Evolutionary conservation across 2,329 filamentous ascomycete genomes (phyloP).

Genomic region (Fusarium heterosporum): DNA sequence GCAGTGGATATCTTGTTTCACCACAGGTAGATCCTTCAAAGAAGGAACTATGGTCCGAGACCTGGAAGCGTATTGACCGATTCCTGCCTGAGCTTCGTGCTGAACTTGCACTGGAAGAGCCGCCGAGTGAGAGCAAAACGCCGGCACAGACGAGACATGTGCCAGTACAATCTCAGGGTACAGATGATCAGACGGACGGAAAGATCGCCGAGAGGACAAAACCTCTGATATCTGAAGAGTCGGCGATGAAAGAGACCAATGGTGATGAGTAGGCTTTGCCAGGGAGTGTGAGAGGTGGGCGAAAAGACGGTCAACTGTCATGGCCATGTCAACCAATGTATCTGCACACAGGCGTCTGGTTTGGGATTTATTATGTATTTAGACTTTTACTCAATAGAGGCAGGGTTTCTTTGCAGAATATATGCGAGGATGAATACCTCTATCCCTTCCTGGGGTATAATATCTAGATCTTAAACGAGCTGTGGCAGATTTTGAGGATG

Average conservation of each 20-base stretch:
- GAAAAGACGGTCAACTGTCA: neutral
- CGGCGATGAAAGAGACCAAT: conserved; percentile 7
- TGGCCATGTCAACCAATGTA: neutral
- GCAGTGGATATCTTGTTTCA: conserved; percentile 83
- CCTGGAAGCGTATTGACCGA: conserved; percentile 73
- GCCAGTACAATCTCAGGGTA: conserved; percentile 6
- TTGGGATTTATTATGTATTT: conserved; percentile 14
- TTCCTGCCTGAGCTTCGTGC: conserved; percentile 71
- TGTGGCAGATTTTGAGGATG: neutral
- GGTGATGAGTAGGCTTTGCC: conserved; percentile 6
- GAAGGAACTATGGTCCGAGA: conserved; percentile 70
- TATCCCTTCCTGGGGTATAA: neutral
- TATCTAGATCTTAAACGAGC: neutral
- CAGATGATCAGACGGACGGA: conserved; percentile 13
- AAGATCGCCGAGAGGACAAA: conserved; percentile 12
- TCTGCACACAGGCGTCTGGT: conserved; percentile 16
- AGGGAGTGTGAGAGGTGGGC: neutral
- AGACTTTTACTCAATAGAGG: conserved; percentile 4
- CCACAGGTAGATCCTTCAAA: conserved; percentile 68
- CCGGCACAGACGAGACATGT: neutral
- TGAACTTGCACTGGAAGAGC: conserved; percentile 66
- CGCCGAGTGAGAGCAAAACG: conserved; percentile 20
- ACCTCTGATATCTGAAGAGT: conserved; percentile 2
- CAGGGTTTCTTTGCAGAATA: conserved; percentile 13
- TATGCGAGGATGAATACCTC: conserved; percentile 21